phyloP scores from a whole-genome alignment of 2,329 filamentous ascomycete genomes.

The Trichoderma oligosporum region DNA sequence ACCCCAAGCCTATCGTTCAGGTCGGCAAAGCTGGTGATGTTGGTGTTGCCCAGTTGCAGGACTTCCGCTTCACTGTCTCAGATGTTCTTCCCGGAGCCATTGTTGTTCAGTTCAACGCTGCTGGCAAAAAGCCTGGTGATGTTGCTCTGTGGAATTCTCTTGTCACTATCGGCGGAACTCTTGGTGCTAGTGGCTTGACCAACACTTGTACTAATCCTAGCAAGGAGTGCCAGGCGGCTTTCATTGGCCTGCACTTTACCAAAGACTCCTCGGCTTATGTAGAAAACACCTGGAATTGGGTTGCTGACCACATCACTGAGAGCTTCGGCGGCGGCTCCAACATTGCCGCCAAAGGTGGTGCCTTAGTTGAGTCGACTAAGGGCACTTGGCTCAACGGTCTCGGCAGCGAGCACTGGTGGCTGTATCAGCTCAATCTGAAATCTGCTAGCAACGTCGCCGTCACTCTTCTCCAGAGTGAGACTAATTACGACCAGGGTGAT shows the following conservation, averaged over 20 bases:
- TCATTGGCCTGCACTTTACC: slow-evolving; percentile 48
- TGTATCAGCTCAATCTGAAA: slow-evolving; percentile 56
- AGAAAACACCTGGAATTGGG: slow-evolving; percentile 39
- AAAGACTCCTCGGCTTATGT: slow-evolving; percentile 24
- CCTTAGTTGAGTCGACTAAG: slow-evolving; percentile 44
- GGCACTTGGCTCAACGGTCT: slow-evolving; percentile 47
- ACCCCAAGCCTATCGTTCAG: slow-evolving; percentile 46
- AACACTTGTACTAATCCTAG: slow-evolving; percentile 35
- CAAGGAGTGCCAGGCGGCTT: slow-evolving; percentile 44
- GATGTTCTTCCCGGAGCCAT: slow-evolving; percentile 41
- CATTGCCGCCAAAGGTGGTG: slow-evolving; percentile 48
- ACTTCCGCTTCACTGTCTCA: slow-evolving; percentile 50
- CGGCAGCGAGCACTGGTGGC: slow-evolving; percentile 54
- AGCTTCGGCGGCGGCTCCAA: slow-evolving; percentile 45
- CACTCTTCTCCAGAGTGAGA: slow-evolving; percentile 52
- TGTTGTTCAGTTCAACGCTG: slow-evolving; percentile 50
- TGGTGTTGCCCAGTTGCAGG: slow-evolving; percentile 47
- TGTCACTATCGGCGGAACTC: slow-evolving; percentile 44
- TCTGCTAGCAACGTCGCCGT: slow-evolving; percentile 48
- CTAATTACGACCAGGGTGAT: slow-evolving; percentile 40
- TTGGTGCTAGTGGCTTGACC: slow-evolving; percentile 35
- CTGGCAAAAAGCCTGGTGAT: slow-evolving; percentile 42
- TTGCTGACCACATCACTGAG: slow-evolving; percentile 46
- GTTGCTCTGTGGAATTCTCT: slow-evolving; percentile 50
- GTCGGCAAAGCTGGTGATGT: slow-evolving; percentile 50